Conservation (phyloP, 164 flowering plant genomes). For the Umbilicus rupestris region DNA sequence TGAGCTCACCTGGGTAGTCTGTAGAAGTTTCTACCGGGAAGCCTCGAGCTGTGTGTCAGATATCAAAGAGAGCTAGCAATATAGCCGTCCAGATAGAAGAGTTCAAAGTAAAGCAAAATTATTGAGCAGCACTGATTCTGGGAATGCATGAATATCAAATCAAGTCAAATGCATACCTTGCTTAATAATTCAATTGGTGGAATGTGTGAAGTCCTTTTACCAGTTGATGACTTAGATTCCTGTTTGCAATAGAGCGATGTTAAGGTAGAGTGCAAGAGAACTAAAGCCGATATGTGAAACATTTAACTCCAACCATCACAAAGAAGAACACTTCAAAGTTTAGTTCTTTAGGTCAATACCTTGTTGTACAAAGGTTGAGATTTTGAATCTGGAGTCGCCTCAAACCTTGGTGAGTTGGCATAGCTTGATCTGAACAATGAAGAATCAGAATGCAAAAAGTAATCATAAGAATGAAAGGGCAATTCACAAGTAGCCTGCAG, state of each 20-base stretch:
- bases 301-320: background rate
- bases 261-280: background rate
- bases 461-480: background rate
- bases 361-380: conserved; percentile 45
- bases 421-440: background rate
- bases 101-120: background rate
- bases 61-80: conserved; percentile 50
- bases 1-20: background rate
- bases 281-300: background rate
- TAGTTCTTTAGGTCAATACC: conserved; percentile 25
- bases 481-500: background rate
- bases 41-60: conserved; percentile 26
- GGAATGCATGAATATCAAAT: background rate
- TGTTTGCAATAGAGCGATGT: conserved; percentile 15
- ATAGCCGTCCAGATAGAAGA: background rate
- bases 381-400: conserved; percentile 24
- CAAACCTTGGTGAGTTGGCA: conserved; percentile 14
- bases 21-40: background rate
- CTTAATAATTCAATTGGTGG: conserved; percentile 54
- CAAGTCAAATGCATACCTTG: conserved; percentile 36
- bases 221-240: conserved; percentile 39
- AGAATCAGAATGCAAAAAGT: background rate
- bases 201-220: conserved; percentile 28
- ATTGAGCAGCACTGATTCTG: background rate
- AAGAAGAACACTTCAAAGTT: background rate